Percentiles rank a stretch among this genome's conserved stretches.
phyloP scores from a whole-genome alignment of 108 stramenopile species.

The Cyclotella cryptica region DNA sequence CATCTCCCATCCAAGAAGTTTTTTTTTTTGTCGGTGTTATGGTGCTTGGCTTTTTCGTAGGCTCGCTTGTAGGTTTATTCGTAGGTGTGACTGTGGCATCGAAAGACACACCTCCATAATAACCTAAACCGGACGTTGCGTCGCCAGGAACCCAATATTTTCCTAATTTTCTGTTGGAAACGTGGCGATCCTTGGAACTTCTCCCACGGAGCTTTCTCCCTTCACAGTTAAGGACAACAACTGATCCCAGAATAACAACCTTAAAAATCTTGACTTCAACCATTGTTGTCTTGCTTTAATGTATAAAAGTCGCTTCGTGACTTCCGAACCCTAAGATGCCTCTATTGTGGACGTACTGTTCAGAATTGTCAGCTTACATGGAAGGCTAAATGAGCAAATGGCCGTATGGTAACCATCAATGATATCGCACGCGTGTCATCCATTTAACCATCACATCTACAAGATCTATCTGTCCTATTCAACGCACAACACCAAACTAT shows the following conservation, averaged over 20 bases:
- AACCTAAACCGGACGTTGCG: not conserved
- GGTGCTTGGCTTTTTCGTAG: not conserved
- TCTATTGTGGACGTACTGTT: not conserved
- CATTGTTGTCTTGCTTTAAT: not conserved
- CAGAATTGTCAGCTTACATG: not conserved
- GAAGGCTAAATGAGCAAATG: too few relatives aligned
- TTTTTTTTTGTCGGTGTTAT: not conserved
- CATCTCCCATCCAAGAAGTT: not conserved
- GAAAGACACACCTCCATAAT: not conserved
- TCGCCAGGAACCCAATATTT: slow-evolving; percentile 12
- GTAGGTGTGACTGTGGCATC: too few relatives aligned
- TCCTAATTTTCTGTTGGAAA: not conserved
- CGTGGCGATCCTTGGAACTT: not conserved
- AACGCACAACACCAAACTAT: too few relatives aligned
- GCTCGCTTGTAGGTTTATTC: not conserved
- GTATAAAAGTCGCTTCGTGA: not conserved
- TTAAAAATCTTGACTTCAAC: slow-evolving; percentile 3
- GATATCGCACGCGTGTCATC: too few relatives aligned
- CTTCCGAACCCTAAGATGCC: not conserved
- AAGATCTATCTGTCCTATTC: too few relatives aligned
- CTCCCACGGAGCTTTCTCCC: slow-evolving; percentile 3
- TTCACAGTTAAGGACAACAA: not conserved
- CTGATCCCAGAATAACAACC: not conserved
- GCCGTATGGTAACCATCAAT: too few relatives aligned
- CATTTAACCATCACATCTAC: too few relatives aligned